Percentiles rank a stretch among this genome's conserved stretches.
These are phyloP conservation scores for Sutorius eximius DNA, from an alignment of 1,284 basidiomycete genomes.

Conservation along the genomic window DNA sequence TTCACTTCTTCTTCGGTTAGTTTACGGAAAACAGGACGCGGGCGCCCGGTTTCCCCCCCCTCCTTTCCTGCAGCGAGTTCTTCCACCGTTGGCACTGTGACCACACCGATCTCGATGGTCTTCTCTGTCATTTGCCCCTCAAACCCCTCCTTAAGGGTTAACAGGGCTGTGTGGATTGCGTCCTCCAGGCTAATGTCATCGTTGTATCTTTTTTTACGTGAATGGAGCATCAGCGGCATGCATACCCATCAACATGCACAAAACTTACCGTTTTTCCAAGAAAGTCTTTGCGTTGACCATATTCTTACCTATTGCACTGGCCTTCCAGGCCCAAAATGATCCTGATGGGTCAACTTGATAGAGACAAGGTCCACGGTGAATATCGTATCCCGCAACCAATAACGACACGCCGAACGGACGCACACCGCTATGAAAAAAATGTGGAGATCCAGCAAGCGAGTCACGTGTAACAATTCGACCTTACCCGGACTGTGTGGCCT, in stretches of 20 bases:
- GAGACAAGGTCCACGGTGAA: conserved; percentile 85
- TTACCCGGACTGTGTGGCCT: conserved; percentile 97
- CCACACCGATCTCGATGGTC: conserved; percentile 97
- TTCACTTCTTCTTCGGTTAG: conserved; percentile 91
- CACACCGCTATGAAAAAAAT: conserved; percentile 75
- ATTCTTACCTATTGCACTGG: conserved; percentile 99
- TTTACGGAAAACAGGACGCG: conserved; percentile 89
- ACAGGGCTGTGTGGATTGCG: conserved; percentile 97
- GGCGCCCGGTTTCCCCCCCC: conserved; percentile 71
- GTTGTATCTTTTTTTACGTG: conserved; percentile 83
- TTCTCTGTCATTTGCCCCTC: conserved; percentile 99
- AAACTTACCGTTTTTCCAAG: conserved; percentile 88
- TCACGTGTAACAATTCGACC: conserved; percentile 36
- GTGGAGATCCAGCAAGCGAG: conserved; percentile 27
- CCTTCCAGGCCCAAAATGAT: conserved; percentile 99
- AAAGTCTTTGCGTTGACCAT: conserved; percentile 99
- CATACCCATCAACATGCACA: conserved; percentile 23
- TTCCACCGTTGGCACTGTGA: conserved; percentile 81
- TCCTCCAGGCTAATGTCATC: conserved; percentile 99
- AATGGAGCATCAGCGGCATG: conserved; percentile 20
- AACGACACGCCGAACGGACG: conserved; percentile 97
- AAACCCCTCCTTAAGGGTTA: conserved; percentile 98
- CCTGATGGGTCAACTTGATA: conserved; percentile 99
- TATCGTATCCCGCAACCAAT: conserved; percentile 95
- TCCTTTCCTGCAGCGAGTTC: conserved; percentile 75